Evolutionary conservation across 495 filamentous ascomycete species (phyloP).

Genomic region (Amniculicola lignicola): DNA sequence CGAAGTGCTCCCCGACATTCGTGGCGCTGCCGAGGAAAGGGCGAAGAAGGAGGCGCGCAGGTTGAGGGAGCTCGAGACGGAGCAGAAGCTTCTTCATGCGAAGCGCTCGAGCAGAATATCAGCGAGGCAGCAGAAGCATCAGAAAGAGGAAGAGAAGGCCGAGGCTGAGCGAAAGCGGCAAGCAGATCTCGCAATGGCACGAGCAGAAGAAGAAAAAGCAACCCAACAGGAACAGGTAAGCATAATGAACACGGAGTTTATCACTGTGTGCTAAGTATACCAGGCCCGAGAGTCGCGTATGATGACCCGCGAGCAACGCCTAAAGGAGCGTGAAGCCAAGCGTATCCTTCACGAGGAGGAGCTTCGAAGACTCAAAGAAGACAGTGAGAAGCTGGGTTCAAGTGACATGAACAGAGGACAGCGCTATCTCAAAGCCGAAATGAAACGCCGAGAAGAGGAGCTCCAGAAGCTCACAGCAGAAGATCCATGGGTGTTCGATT

Average conservation of each 20-base stretch:
- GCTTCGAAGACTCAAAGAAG: slow-evolving; percentile 71
- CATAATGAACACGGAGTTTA: neutral
- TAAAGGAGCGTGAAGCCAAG: slow-evolving; percentile 77
- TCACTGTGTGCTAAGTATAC: slow-evolving; percentile 1
- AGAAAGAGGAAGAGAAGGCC: slow-evolving; percentile 63
- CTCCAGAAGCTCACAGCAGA: slow-evolving; percentile 68
- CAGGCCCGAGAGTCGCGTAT: slow-evolving; percentile 75
- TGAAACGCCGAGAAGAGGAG: slow-evolving; percentile 70
- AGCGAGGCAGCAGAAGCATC: slow-evolving; percentile 72
- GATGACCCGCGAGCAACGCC: slow-evolving; percentile 77
- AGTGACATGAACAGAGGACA: slow-evolving; percentile 70
- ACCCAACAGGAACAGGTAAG: slow-evolving; percentile 57
- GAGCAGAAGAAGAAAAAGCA: slow-evolving; percentile 66
- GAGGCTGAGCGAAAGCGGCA: slow-evolving; percentile 71
- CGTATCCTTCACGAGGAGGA: slow-evolving; percentile 80
- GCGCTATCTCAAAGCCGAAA: slow-evolving; percentile 71
- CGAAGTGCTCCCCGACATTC: slow-evolving; percentile 77
- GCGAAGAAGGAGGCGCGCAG: slow-evolving; percentile 64
- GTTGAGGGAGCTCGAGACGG: slow-evolving; percentile 73
- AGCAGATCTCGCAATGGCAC: slow-evolving; percentile 60
- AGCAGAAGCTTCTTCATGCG: slow-evolving; percentile 83
- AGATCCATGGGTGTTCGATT: slow-evolving; percentile 93
- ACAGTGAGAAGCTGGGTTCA: slow-evolving; percentile 62
- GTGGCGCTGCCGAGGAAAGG: slow-evolving; percentile 73
- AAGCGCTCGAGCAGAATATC: slow-evolving; percentile 90